Percentiles rank a stretch among this genome's conserved stretches.
These are phyloP conservation scores for Anisodus tanguticus DNA, from an alignment of 257 asterid genomes.

Conservation along the genomic window DNA sequence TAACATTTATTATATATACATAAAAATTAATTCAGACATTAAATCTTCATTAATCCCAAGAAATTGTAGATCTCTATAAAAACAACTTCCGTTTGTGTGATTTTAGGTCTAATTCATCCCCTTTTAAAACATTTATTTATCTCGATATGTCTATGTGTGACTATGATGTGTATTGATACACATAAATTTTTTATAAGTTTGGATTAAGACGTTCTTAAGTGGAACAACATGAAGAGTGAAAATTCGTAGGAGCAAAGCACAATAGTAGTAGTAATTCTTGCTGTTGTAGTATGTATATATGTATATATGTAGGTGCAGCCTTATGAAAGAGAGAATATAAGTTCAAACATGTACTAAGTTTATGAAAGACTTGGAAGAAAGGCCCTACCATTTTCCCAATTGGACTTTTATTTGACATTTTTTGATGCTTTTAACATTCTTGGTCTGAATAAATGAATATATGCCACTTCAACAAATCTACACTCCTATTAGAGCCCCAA, in stretches of 20 bases:
- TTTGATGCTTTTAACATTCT: background rate
- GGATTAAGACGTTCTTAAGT: background rate
- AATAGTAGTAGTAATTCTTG: background rate
- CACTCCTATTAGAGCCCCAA: slow-evolving; percentile 21
- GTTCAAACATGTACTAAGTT: background rate
- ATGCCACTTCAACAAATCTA: slow-evolving; percentile 22
- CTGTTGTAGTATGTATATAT: background rate
- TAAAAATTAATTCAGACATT: too few species aligned
- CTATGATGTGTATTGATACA: background rate
- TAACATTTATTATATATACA: too few species aligned
- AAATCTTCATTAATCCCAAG: background rate
- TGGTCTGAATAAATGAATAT: background rate
- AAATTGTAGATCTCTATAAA: background rate
- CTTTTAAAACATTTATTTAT: too few species aligned
- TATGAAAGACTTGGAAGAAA: background rate
- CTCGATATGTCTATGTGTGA: background rate
- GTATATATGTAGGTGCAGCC: background rate
- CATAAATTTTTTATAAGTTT: background rate
- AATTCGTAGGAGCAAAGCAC: background rate
- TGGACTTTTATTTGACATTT: background rate
- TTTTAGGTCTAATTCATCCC: background rate
- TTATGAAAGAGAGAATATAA: background rate
- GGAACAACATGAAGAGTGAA: background rate
- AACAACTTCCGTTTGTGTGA: background rate
- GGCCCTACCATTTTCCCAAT: slow-evolving; percentile 14